phyloP scores from a whole-genome alignment of 1,139 yeast genomes.

The Yamadazyma mexicana region DNA sequence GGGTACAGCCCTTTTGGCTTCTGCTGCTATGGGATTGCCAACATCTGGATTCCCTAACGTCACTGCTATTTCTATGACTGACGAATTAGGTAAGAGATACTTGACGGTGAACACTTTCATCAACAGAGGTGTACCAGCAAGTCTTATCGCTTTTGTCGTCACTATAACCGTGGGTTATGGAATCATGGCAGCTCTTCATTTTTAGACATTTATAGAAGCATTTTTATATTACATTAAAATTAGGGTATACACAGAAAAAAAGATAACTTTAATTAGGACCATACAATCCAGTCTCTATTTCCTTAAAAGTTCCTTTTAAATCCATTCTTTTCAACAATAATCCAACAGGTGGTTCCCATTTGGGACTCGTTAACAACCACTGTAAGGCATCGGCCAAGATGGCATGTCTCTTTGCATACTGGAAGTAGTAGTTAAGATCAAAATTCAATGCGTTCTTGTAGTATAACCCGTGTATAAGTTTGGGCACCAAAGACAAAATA shows the following conservation, averaged over 20 bases:
- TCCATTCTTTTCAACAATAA: conserved; percentile 34
- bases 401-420: conserved; percentile 24
- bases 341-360: conserved; percentile 36
- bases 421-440: conserved; percentile 24
- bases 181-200: conserved; percentile 60
- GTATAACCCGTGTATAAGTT: conserved; percentile 30
- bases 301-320: conserved; percentile 30
- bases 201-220: conserved; percentile 20
- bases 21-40: conserved; percentile 79
- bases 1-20: conserved; percentile 65
- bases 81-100: conserved; percentile 67
- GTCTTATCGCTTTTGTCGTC: conserved; percentile 41
- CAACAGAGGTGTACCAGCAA: conserved; percentile 64
- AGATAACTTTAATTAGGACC: conserved; percentile 29
- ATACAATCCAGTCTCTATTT: conserved; percentile 34
- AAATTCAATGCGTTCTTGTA: conserved; percentile 35
- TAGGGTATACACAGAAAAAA: conserved; percentile 1
- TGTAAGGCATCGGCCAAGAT: conserved; percentile 26
- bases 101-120: conserved; percentile 65
- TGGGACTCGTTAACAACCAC: conserved; percentile 26
- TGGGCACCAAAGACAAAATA: conserved; percentile 23
- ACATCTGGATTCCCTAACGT: conserved; percentile 79
- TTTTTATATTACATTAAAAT: conserved; percentile 2
- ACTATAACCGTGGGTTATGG: conserved; percentile 80
- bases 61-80: conserved; percentile 77